These are phyloP conservation scores for Botryotinia convoluta DNA, from an alignment of 2,329 filamentous ascomycete genomes.

Conservation along the genomic window DNA sequence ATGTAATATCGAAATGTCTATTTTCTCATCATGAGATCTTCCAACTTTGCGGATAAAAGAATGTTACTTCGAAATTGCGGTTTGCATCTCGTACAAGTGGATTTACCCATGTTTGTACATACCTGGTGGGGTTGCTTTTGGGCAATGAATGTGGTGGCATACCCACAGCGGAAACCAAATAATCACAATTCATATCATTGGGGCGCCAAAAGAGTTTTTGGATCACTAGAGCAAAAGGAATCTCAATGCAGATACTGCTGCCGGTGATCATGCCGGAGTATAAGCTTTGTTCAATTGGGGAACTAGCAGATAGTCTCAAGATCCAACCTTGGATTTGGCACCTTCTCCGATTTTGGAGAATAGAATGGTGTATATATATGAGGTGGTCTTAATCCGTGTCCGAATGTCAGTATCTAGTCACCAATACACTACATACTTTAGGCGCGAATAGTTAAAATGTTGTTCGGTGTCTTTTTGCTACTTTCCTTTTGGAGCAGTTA, in stretches of 20 bases:
- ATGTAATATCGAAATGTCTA: not conserved
- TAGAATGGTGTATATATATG: not conserved
- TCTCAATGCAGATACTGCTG: not conserved
- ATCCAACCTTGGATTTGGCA: not conserved
- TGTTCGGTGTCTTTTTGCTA: not conserved
- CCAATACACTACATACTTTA: not conserved
- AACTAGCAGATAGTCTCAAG: not conserved
- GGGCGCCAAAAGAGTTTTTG: slow-evolving; percentile 6
- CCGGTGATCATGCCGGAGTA: not conserved
- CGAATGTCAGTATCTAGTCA: not conserved
- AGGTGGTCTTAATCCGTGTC: not conserved
- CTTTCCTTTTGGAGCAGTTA: slow-evolving; percentile 7
- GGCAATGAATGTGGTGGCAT: not conserved
- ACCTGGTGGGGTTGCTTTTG: not conserved
- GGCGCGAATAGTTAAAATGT: not conserved
- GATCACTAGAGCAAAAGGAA: not conserved
- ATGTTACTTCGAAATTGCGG: not conserved
- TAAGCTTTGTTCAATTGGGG: not conserved
- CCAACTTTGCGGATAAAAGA: slow-evolving; percentile 3
- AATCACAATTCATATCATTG: not conserved
- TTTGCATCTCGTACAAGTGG: not conserved
- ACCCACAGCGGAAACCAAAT: not conserved
- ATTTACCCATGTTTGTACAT: not conserved
- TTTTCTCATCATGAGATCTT: slow-evolving; percentile 8
- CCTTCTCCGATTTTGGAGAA: not conserved